Conservation (phyloP, 768 basidiomycete species). For the Jaapia argillacea region DNA sequence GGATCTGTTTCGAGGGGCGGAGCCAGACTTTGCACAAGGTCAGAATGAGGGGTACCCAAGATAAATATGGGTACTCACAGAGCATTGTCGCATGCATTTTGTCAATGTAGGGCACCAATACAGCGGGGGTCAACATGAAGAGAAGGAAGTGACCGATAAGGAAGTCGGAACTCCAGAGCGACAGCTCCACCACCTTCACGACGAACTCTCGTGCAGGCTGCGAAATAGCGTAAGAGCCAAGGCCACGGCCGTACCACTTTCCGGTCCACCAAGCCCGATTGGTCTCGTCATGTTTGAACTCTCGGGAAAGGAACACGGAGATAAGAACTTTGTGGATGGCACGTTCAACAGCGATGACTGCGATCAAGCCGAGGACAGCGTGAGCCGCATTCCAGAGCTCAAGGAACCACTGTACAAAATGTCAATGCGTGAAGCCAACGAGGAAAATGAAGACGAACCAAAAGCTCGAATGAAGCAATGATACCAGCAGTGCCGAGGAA, state of each 20-base stretch:
- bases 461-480: constrained; percentile 93
- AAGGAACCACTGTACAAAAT: constrained; percentile 69
- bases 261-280: constrained; percentile 99
- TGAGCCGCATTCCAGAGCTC: constrained; percentile 89
- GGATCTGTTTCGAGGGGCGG: constrained; percentile 88
- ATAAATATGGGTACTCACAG: constrained; percentile 43
- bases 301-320: constrained; percentile 87
- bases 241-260: constrained; percentile 90
- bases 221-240: constrained; percentile 88
- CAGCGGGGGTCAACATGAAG: constrained; percentile 84
- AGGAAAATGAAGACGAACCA: constrained; percentile 41
- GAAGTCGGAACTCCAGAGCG: constrained; percentile 92
- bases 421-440: background rate
- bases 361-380: constrained; percentile 87
- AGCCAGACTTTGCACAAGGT: constrained; percentile 66
- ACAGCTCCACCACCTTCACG: constrained; percentile 96
- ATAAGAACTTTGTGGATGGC: constrained; percentile 92
- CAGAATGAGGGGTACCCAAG: constrained; percentile 11
- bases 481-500: constrained; percentile 73
- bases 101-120: constrained; percentile 87
- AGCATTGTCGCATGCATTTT: constrained; percentile 84
- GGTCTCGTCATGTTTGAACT: constrained; percentile 99
- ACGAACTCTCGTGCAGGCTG: constrained; percentile 96
- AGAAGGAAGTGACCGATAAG: constrained; percentile 79
- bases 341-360: constrained; percentile 86